These are phyloP conservation scores for Colletotrichum somersetense DNA, from an alignment of 2,329 filamentous ascomycete species.

Conservation along the genomic window DNA sequence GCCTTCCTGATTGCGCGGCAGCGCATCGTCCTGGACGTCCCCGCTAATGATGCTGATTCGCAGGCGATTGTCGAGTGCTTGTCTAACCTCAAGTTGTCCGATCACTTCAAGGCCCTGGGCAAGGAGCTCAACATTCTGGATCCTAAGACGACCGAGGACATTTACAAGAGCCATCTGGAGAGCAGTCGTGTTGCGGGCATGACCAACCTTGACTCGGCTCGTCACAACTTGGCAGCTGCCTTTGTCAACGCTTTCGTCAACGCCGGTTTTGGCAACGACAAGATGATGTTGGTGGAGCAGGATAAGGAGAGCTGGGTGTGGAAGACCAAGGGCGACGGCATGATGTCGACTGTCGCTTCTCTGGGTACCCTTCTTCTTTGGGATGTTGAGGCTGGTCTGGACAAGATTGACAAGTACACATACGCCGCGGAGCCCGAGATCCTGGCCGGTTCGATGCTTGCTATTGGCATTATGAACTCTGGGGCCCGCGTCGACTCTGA, in stretches of 20 bases:
- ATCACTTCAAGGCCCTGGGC: constrained; percentile 92
- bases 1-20: constrained; percentile 93
- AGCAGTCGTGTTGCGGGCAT: constrained; percentile 92
- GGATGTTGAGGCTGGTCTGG: constrained; percentile 92
- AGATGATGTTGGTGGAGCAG: constrained; percentile 94
- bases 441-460: constrained; percentile 90
- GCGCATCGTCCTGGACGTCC: constrained; percentile 83
- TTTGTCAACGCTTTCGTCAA: constrained; percentile 99
- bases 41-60: constrained; percentile 75
- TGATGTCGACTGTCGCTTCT: constrained; percentile 96
- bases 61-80: constrained; percentile 84
- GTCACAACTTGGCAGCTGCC: constrained; percentile 93
- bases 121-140: constrained; percentile 98
- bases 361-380: constrained; percentile 91
- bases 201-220: constrained; percentile 94
- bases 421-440: constrained; percentile 86
- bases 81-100: constrained; percentile 87
- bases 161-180: constrained; percentile 99
- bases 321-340: constrained; percentile 99
- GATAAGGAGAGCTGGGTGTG: constrained; percentile 96
- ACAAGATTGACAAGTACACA: constrained; percentile 95
- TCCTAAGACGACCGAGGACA: constrained; percentile 96
- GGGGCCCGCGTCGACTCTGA: constrained; percentile 92
- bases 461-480: constrained; percentile 95
- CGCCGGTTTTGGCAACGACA: constrained; percentile 93